Evolutionary conservation across 2,329 filamentous ascomycete species (phyloP), one percentile per base, ranked within the genome.

Genomic region (Diaporthe destruens): DNA sequence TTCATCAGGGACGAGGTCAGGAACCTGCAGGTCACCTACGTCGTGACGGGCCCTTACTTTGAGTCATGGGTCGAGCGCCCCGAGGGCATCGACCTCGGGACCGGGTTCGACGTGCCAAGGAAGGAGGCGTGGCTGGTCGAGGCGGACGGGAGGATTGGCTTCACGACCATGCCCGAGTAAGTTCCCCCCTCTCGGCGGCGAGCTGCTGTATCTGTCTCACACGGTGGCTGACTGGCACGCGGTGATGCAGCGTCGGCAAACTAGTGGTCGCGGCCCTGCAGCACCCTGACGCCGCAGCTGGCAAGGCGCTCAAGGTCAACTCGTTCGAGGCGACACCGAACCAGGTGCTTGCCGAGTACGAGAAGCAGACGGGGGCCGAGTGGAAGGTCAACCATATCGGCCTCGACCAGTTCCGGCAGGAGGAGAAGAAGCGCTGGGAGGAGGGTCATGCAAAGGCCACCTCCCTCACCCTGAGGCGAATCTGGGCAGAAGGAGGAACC

Each of bases 401-500:
- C 3, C 81, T 92, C 12, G 82, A 86, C 1, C 82, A 86, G 56
- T 78, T 94, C 42, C 85, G 85, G 61, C 80, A 85, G 47, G 76
- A 88, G 8, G 93, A 95, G 82, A 78, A 86, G 68, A 84, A 89
- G 77, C 85, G 87, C 0, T 93, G 90, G 89, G 84, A 85, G 20
- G 82, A 84, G 44, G 84, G 85, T 0, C 80, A 84, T 59, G 85
- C 90, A 0, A 74, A 78, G 23, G 90, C 90, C 0, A 89, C 89
- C 0, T 75, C 83, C 1, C 84, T 87, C 63, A 94, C 92, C 0
- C 81, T 94, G 75, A 84, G 90, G 57, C 83, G 93, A 23, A 94
- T 94, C 66, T 94, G 92, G 93, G 88, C 88, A 0, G 89, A 93
- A 77, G 93, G 93, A 0, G 90, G 91, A 1, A 94, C 92, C 0